These are phyloP conservation scores for Rubroboletus satanas DNA, from an alignment of 768 basidiomycete species.

Conservation along the genomic window DNA sequence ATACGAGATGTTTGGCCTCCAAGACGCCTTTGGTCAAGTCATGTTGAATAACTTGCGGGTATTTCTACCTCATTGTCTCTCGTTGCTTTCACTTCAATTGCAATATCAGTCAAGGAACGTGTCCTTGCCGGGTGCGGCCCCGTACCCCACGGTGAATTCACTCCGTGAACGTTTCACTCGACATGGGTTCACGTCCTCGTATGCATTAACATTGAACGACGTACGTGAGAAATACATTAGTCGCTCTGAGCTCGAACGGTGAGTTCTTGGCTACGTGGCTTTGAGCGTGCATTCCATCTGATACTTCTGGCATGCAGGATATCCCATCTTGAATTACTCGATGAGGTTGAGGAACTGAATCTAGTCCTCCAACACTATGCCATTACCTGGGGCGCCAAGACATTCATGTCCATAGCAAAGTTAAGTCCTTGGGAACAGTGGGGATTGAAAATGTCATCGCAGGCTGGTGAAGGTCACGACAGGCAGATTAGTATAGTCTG, in stretches of 20 bases:
- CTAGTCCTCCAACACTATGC: slow-evolving; percentile 47
- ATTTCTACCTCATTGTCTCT: slow-evolving; percentile 5
- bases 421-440: slow-evolving; percentile 14
- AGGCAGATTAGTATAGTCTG: neutral
- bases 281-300: neutral
- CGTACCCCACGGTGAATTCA: slow-evolving; percentile 54
- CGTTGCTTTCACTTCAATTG: neutral
- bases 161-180: slow-evolving; percentile 55
- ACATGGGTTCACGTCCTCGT: slow-evolving; percentile 44
- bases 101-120: slow-evolving; percentile 61
- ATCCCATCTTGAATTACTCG: slow-evolving; percentile 76
- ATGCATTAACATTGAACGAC: neutral
- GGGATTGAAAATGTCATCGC: neutral
- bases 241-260: slow-evolving; percentile 52
- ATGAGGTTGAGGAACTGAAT: slow-evolving; percentile 94
- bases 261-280: slow-evolving; percentile 3
- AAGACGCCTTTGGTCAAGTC: slow-evolving; percentile 85
- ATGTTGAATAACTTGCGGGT: slow-evolving; percentile 88
- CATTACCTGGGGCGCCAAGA: slow-evolving; percentile 59
- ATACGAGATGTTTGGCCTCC: slow-evolving; percentile 88
- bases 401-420: neutral
- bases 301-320: slow-evolving; percentile 45
- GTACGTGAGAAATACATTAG: slow-evolving; percentile 42
- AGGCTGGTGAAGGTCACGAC: neutral
- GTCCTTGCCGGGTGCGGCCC: slow-evolving; percentile 64